Evolutionary conservation across 2,329 filamentous ascomycete species (phyloP), one percentile per base, ranked within the genome.

Genomic region (Exserohilum rostratum): DNA sequence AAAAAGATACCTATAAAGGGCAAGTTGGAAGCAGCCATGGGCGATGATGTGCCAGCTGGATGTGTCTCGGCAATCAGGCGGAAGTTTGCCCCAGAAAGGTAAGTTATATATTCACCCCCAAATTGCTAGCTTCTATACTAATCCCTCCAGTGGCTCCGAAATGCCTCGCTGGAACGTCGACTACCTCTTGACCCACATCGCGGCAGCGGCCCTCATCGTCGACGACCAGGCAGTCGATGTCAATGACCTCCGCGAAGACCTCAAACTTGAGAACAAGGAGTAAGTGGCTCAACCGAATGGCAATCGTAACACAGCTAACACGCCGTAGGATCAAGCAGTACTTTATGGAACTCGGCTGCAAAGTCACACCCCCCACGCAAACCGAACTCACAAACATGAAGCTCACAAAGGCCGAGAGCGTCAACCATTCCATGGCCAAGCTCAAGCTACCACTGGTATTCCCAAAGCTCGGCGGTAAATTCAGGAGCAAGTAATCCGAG

Each of bases 401-500:
- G 53, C 82, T 87, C 61, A 84, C 83, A 29, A 87, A 87, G 70
- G 84, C 84, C 1, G 82, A 85, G 67, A 83, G 82, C 3, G 74
- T 76, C 17, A 85, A 85, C 51, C 85, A 86, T 57, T 82, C 77
- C 55, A 78, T 93, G 45, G 92, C 90, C 11, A 86, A 86, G 64
- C 78, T 98, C 66, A 85, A 83, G 65, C 75, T 97, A 58, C 95
- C 95, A 3, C 78, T 97, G 42, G 83, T 87, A 55, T 97, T 97
- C 72, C 95, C 93, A 1, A 92, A 89, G 78, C 55, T 71, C 9
- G 66, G 62, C 37, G 67, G 62, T 12, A 43, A 25, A 7, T 43
- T 43, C 17, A 43, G n/a, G 25, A 43, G 22, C 27, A 43, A 43
- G n/a, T 43, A 43, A 15, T 30, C n/a, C n/a, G n/a, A n/a, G n/a